Percentiles rank a stretch among this genome's conserved stretches.
Evolutionary conservation across 495 filamentous ascomycete species (phyloP).

Genomic region (Neurospora tetraspora): DNA sequence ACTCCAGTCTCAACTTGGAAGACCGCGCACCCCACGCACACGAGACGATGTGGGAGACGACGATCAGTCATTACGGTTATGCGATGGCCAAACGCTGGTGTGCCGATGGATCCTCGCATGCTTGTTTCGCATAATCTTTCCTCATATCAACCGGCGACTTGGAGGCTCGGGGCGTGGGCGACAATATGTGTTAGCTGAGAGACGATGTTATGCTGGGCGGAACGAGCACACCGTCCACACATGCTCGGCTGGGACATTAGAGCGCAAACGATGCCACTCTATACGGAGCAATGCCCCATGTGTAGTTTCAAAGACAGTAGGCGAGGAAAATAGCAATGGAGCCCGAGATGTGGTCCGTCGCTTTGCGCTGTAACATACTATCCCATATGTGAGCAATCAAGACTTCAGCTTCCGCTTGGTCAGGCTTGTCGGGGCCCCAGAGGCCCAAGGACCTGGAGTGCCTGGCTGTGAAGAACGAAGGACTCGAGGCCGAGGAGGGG

Average conservation of each 20-base stretch:
- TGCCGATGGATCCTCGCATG: not conserved
- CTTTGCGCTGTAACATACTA: not conserved
- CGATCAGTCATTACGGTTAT: not conserved
- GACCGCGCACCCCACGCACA: not conserved
- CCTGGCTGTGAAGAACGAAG: not conserved
- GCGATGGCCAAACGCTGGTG: not conserved
- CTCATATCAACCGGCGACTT: not conserved
- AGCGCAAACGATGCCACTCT: not conserved
- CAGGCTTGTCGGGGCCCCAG: not conserved
- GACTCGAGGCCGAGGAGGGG: not conserved
- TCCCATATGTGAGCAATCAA: not conserved
- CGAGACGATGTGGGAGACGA: not conserved
- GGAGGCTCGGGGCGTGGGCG: not conserved
- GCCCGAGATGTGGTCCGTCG: not conserved
- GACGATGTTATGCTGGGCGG: conserved; percentile 20
- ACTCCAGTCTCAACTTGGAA: not conserved
- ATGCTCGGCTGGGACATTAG: not conserved
- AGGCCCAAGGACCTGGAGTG: not conserved
- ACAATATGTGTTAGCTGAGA: conserved; percentile 5
- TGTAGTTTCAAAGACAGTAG: not conserved
- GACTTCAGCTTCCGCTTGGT: not conserved
- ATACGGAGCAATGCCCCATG: not conserved
- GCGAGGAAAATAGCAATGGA: not conserved
- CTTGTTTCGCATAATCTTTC: not conserved
- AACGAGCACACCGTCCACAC: conserved; percentile 11